Conservation (phyloP, 2,329 filamentous ascomycete genomes). For the Lasiodiplodia sp. region DNA sequence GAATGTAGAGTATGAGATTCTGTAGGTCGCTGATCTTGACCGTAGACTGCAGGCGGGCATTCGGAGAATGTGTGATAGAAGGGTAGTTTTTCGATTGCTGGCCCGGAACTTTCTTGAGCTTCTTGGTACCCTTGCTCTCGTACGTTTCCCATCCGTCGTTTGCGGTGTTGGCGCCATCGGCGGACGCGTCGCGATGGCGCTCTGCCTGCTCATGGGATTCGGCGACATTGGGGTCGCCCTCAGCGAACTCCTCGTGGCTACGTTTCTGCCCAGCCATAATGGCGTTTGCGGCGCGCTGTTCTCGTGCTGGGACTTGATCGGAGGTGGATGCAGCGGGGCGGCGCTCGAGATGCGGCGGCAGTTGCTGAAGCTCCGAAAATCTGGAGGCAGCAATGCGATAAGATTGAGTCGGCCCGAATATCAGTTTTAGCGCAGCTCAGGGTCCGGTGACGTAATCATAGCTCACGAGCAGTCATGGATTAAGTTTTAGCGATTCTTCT, state of each 20-base stretch:
- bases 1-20: conserved; percentile 64
- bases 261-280: conserved; percentile 28
- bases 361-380: conserved; percentile 22
- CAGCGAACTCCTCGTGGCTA: conserved; percentile 25
- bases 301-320: neutral
- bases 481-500: neutral
- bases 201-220: neutral
- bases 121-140: conserved; percentile 34
- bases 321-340: neutral
- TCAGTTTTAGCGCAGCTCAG: conserved; percentile 4
- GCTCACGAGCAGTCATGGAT: neutral
- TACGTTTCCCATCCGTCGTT: conserved; percentile 39
- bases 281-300: neutral
- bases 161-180: conserved; percentile 20
- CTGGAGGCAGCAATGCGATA: conserved; percentile 19
- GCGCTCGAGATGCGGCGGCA: neutral
- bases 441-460: neutral
- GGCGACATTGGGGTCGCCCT: conserved; percentile 1
- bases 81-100: conserved; percentile 59
- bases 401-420: conserved; percentile 18
- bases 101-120: conserved; percentile 41
- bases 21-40: conserved; percentile 67
- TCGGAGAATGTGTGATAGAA: conserved; percentile 59
- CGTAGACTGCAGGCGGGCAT: conserved; percentile 61
- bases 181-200: conserved; percentile 7